These are phyloP conservation scores for Chenopodium quinoa DNA, from an alignment of 148 eudicot species.

Conservation along the genomic window DNA sequence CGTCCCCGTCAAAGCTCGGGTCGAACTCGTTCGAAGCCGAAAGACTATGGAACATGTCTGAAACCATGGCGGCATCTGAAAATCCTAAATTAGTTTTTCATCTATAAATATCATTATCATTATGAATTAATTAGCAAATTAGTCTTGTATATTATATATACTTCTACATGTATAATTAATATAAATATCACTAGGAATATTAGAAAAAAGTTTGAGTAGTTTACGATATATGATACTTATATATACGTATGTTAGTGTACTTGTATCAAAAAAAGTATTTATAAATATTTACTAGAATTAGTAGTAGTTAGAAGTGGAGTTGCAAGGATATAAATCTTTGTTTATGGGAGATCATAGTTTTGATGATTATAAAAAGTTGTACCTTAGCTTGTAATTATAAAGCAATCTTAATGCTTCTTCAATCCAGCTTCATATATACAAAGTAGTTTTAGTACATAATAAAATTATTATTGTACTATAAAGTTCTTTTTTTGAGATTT, in stretches of 20 bases:
- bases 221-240: neutral
- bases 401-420: conserved; percentile 11
- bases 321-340: neutral
- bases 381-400: conserved; percentile 21
- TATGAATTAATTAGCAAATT: neutral
- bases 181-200: neutral
- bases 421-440: conserved; percentile 5
- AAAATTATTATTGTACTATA: neutral
- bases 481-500: neutral
- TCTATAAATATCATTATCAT: neutral
- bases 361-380: conserved; percentile 15
- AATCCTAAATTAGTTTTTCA: conserved; percentile 20
- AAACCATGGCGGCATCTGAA: conserved; percentile 42
- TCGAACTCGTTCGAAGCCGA: conserved; percentile 52
- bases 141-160: neutral
- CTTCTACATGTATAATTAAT: neutral
- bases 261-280: neutral
- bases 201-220: conserved; percentile 1
- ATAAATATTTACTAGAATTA: conserved; percentile 2
- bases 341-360: neutral
- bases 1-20: conserved; percentile 56
- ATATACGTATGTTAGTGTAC: neutral
- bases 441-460: conserved; percentile 10
- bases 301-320: conserved; percentile 18
- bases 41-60: conserved; percentile 63